Conservation (phyloP, 2,329 filamentous ascomycete genomes). For the Ophiocordyceps camponoti-rufipedis region DNA sequence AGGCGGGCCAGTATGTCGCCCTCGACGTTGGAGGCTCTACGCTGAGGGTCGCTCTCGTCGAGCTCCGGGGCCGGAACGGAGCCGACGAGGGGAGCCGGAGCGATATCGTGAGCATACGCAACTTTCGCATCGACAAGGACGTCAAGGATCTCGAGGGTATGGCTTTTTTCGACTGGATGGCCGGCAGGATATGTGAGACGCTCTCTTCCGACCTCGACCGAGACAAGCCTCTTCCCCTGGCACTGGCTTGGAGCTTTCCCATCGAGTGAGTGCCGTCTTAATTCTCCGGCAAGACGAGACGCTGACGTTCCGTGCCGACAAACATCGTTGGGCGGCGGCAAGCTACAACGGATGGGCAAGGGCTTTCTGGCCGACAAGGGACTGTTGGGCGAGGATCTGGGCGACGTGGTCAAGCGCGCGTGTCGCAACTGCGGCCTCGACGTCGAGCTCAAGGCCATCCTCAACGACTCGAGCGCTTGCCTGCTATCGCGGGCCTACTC, state of each 20-base stretch:
- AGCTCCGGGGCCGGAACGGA: slow-evolving; percentile 29
- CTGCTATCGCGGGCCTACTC: slow-evolving; percentile 45
- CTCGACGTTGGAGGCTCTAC: slow-evolving; percentile 55
- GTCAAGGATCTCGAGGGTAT: slow-evolving; percentile 39
- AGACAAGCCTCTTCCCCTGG: slow-evolving; percentile 33
- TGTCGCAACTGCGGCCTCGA: slow-evolving; percentile 31
- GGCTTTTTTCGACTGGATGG: slow-evolving; percentile 53
- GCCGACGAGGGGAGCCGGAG: slow-evolving; percentile 17
- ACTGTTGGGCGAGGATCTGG: slow-evolving; percentile 40
- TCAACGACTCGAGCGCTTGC: slow-evolving; percentile 51
- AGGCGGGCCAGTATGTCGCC: slow-evolving; percentile 40
- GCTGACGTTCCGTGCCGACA: slow-evolving; percentile 25
- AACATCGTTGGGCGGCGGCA: slow-evolving; percentile 41
- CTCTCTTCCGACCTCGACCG: slow-evolving; percentile 23
- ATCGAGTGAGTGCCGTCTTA: slow-evolving; percentile 36
- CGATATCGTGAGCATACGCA: slow-evolving; percentile 33
- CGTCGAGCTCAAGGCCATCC: slow-evolving; percentile 39
- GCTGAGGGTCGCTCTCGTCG: slow-evolving; percentile 43
- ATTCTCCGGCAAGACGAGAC: background rate
- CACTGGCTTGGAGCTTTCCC: slow-evolving; percentile 52
- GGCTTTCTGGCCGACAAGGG: slow-evolving; percentile 41
- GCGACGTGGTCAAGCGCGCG: slow-evolving; percentile 35
- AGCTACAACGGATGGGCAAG: slow-evolving; percentile 46
- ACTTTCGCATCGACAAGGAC: slow-evolving; percentile 35
- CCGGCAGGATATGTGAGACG: slow-evolving; percentile 37